Conservation (phyloP, 2,329 filamentous ascomycete genomes). For the Phyllosticta citriasiana region DNA sequence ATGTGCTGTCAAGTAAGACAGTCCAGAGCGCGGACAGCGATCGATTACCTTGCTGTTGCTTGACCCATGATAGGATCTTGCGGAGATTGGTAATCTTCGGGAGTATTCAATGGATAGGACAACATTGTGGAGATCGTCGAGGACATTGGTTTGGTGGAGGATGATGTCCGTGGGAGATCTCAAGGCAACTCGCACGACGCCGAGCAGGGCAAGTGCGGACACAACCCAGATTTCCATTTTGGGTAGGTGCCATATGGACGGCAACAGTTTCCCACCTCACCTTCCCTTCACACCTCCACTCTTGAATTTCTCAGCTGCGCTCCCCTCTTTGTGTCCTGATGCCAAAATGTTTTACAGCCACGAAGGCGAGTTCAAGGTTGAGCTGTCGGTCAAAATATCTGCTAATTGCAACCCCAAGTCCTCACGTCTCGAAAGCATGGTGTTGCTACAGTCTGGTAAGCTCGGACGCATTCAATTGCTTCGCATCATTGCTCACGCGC, state of each 20-base stretch:
- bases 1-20: background rate
- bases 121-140: too few relatives aligned
- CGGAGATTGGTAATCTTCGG: too few relatives aligned
- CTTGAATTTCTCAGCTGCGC: background rate
- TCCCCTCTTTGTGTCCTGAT: background rate
- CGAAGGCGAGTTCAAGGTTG: conserved; percentile 55
- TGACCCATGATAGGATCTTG: background rate
- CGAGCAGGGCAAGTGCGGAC: too few relatives aligned
- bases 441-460: conserved; percentile 87
- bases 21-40: background rate
- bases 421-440: conserved; percentile 81
- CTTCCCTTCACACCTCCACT: background rate
- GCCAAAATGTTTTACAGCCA: conserved; percentile 84
- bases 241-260: background rate
- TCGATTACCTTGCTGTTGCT: background rate
- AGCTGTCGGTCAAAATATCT: background rate
- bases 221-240: too few relatives aligned
- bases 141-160: too few relatives aligned
- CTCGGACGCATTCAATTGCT: background rate
- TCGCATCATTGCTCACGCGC: conserved; percentile 16
- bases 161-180: too few relatives aligned
- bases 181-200: too few relatives aligned
- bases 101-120: too few relatives aligned
- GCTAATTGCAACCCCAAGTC: conserved; percentile 40
- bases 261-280: background rate